Evolutionary conservation across 495 filamentous ascomycete genomes (phyloP), one percentile per base, ranked within the genome.

Genomic region (Hyaloscypha bicolor): DNA sequence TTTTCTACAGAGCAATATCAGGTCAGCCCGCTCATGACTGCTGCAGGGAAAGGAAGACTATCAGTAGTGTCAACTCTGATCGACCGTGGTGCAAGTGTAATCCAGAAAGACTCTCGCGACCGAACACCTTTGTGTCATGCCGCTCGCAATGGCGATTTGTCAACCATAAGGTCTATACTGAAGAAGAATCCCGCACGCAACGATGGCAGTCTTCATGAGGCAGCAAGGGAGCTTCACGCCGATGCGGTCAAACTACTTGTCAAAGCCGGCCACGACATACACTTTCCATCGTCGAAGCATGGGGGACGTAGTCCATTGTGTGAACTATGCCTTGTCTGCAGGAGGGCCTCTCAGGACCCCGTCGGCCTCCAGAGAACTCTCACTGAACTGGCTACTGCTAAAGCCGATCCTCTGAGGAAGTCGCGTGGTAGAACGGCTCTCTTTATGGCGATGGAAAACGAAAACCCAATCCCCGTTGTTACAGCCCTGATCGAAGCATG

Each of bases 341-440:
- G 25, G 25, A 48, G 45, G 22, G 59, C 12, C 11, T 62, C n/a
- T 11, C 16, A 25, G 32, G 32, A 62, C 11, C 32, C 32, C 2
- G 37, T 62, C n/a, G n/a, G 59, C 11, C 59, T 42, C 33, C 31
- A 42, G 21, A 45, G 45, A 35, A 62, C 9, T 45, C 33, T 12
- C n/a, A 62, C 32, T 31, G 33, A 42, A 35, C 59, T 31, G n/a
- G 5, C 42, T 48, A n/a, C 42, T 48, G 42, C 42, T 48, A 48
- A 48, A 45, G 61, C 63, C 35, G 62, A 60, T 12, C 69, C 72
- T 37, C 63, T 63, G 30, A 22, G 76, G 68, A 64, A 80, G 72
- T 59, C 76, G 3, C 64, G 65, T 5, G 65, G 64, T 1, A 59
- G 32, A 25, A 59, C 19, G 19, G 63, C 52, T 65, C n/a, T 58